These are phyloP conservation scores for Talaromyces nanjingensis DNA, from an alignment of 495 filamentous ascomycete genomes.

Conservation along the genomic window DNA sequence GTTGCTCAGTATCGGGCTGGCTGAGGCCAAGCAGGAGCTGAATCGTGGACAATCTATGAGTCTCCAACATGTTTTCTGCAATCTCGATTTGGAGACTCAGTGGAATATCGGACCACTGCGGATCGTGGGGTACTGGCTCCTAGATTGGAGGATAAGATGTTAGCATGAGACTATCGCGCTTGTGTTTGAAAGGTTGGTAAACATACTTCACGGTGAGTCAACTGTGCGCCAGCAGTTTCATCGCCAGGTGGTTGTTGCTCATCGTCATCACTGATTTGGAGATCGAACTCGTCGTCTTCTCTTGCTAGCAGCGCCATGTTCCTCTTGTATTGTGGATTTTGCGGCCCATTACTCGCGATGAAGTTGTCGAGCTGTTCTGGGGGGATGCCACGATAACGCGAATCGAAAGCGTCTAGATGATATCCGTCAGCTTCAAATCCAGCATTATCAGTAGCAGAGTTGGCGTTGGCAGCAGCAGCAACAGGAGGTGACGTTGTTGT, in stretches of 20 bases:
- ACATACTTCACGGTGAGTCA: background rate
- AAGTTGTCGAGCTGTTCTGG: conserved; percentile 19
- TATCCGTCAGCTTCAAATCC: background rate
- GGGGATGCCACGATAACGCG: conserved; percentile 9
- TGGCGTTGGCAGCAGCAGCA: background rate
- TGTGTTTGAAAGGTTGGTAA: background rate
- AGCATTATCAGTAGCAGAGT: background rate
- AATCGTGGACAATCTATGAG: conserved; percentile 12
- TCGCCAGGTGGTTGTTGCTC: conserved; percentile 8
- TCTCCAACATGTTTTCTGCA: conserved; percentile 22
- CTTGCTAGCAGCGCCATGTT: conserved; percentile 29
- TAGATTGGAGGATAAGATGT: background rate
- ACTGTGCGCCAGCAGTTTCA: conserved; percentile 1
- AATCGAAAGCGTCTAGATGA: conserved; percentile 5
- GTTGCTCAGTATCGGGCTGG: conserved; percentile 13
- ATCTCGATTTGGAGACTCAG: conserved; percentile 30
- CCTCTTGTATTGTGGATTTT: conserved; percentile 26
- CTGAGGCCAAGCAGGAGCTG: conserved; percentile 22
- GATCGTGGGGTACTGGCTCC: conserved; percentile 8
- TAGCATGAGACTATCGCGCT: background rate
- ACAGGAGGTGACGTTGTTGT: background rate
- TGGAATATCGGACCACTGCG: conserved; percentile 29
- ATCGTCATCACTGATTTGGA: conserved; percentile 15
- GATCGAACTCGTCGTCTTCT: background rate
- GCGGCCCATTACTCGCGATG: conserved; percentile 26